Base-by-base conservation (phyloP, 768 basidiomycete species). In the Asterophora lycoperdoides region DNA sequence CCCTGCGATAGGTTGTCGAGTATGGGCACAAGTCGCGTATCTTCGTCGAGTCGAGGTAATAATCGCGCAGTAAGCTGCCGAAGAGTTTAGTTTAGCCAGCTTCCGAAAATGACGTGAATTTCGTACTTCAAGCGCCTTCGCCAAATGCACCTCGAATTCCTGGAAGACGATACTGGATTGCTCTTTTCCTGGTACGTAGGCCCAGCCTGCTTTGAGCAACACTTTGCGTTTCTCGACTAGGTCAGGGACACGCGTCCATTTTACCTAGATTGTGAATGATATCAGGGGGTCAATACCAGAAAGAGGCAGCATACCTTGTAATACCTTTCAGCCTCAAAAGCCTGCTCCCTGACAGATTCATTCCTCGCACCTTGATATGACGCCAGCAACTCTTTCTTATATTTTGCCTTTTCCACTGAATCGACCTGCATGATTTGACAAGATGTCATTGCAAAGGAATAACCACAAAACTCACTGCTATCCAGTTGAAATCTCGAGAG, bases 161-260 rank as follows among this genome's bases (percentile, higher is more conserved):
- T 93, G 83, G 51, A 87, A 83, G 13, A 98, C 79, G 47, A 98
- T 83, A 60, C 87, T 91, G 13, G 89, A 85, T 59, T 87, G 81
- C 54, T 92, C 83, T 44, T 71, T 72, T 41, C 68, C 74, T 13
- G 89, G 85, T 13, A 98, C 93, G 59, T 90, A 97, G n/a, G 94
- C 94, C 75, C 83, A 84, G 1, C 94, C 95, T 5, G 70, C 74
- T 51, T 74, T 76, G 33, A 99, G 69, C 52, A 90, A 81, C 1
- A 97, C 90, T 38, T 75, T 77, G 15, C 95, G 75, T 60, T 77
- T 81, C 52, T 86, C 86, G 7, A 99, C 87, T 1, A 99, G 78
- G 65, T 96, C 93, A 5, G 92, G 91, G 2, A 98, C 94, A 53
- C 86, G 83, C 10, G 87, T 93, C 96, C 96, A 99, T 64, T 79